phyloP scores from a whole-genome alignment of 1,284 basidiomycete species.

The Trametes versicolor region DNA sequence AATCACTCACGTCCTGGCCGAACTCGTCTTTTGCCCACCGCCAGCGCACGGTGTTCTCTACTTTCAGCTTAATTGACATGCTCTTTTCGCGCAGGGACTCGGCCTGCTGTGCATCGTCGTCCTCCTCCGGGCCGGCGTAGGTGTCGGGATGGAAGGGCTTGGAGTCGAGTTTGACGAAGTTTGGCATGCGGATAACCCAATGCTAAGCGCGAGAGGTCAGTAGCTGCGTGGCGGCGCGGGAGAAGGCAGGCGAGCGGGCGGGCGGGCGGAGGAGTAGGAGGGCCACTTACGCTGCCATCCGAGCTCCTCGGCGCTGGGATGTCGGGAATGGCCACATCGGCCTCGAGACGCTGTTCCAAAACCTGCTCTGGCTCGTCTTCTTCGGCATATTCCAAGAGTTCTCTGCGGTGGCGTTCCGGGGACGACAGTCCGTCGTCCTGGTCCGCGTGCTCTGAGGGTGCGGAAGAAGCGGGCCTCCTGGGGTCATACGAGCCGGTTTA shows the following conservation, averaged over 20 bases:
- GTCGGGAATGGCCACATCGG: conserved; percentile 80
- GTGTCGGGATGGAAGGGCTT: conserved; percentile 85
- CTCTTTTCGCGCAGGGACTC: conserved; percentile 74
- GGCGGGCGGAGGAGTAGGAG: background rate
- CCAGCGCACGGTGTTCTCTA: conserved; percentile 93
- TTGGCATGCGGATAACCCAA: conserved; percentile 87
- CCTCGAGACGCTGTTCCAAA: conserved; percentile 64
- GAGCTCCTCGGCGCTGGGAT: conserved; percentile 57
- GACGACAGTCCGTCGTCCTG: conserved; percentile 72
- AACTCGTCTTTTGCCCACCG: conserved; percentile 82
- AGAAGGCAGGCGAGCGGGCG: background rate
- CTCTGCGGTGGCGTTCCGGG: conserved; percentile 72
- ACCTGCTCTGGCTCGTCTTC: conserved; percentile 69
- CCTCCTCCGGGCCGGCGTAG: conserved; percentile 83
- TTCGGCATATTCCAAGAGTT: conserved; percentile 83
- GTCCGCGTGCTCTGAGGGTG: conserved; percentile 59
- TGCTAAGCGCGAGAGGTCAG: conserved; percentile 54
- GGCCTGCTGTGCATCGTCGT: conserved; percentile 64
- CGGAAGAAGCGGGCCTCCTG: conserved; percentile 39
- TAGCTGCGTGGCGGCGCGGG: conserved; percentile 3
- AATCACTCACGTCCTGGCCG: conserved; percentile 70
- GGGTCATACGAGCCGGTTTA: background rate
- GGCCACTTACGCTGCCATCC: conserved; percentile 59
- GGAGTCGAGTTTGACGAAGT: conserved; percentile 84
- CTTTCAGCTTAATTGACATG: conserved; percentile 85